phyloP scores from a whole-genome alignment of 2,329 filamentous ascomycete genomes.

The Graphilbum fragrans region DNA sequence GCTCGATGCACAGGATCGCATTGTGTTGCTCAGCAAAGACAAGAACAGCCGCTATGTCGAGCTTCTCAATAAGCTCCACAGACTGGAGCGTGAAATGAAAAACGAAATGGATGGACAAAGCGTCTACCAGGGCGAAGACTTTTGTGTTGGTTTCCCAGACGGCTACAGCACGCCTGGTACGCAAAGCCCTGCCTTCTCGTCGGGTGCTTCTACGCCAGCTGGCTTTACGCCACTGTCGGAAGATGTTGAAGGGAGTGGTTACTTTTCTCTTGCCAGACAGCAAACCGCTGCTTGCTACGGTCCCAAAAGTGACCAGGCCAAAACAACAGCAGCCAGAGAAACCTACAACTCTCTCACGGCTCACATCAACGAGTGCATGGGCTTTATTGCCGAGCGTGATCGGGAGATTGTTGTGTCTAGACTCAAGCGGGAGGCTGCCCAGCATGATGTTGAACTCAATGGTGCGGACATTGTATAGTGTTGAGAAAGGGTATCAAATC shows the following conservation, averaged over 20 bases:
- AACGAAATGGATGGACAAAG: not conserved
- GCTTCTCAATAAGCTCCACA: constrained; percentile 1
- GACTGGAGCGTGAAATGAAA: not conserved
- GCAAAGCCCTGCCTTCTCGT: no score
- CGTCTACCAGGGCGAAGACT: no score
- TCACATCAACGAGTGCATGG: not conserved
- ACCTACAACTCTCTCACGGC: not conserved
- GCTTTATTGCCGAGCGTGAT: not conserved
- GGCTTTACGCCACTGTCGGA: no score
- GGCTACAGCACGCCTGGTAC: accelerated
- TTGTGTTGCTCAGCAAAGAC: constrained; percentile 1
- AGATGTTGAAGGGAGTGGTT: no score
- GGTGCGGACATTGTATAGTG: no score
- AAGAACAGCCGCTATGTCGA: constrained; percentile 1
- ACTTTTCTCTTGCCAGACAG: no score
- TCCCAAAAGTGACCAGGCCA: not conserved
- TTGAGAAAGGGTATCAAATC: no score
- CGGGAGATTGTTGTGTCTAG: not conserved
- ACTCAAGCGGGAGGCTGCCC: not conserved
- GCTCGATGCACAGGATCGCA: not conserved
- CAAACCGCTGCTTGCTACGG: no score
- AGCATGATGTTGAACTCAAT: not conserved
- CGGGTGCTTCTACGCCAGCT: not conserved
- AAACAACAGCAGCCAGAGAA: not conserved
- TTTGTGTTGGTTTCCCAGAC: no score